Evolutionary conservation across 1,139 yeast genomes (phyloP).

Genomic region (Debaryomycetaceae sp.): DNA sequence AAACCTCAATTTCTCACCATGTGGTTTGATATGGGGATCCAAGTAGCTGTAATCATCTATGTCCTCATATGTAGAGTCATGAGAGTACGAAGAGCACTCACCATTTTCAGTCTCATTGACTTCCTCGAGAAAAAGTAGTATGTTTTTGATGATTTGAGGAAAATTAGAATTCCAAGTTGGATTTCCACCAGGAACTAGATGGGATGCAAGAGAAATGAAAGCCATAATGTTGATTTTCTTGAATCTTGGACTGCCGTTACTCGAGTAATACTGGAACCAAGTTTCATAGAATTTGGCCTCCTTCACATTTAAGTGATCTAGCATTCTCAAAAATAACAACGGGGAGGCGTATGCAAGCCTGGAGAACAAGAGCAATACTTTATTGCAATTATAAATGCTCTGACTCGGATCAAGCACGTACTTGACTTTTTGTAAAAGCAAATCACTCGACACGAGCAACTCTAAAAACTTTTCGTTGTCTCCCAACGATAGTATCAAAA

Average conservation of each 20-base stretch:
- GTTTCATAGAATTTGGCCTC: conserved; percentile 19
- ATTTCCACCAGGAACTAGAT: conserved; percentile 21
- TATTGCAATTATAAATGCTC: conserved; percentile 46
- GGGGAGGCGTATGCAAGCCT: conserved; percentile 51
- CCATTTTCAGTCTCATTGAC: conserved; percentile 60
- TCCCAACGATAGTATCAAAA: conserved; percentile 35
- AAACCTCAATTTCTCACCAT: conserved; percentile 58
- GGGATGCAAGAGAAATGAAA: conserved; percentile 38
- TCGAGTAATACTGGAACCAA: conserved; percentile 40
- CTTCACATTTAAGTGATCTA: conserved; percentile 30
- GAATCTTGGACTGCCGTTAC: conserved; percentile 65
- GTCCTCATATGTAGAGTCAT: conserved; percentile 52
- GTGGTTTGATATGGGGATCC: conserved; percentile 45
- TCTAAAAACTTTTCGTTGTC: conserved; percentile 28
- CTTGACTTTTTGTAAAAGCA: conserved; percentile 43
- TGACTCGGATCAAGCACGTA: conserved; percentile 49
- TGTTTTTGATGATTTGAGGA: conserved; percentile 44
- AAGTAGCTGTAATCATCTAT: conserved; percentile 46
- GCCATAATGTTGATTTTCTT: conserved; percentile 65
- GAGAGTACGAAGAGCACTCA: conserved; percentile 60
- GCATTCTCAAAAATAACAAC: conserved; percentile 35
- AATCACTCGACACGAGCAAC: conserved; percentile 41
- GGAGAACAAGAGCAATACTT: conserved; percentile 51
- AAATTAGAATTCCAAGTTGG: conserved; percentile 11
- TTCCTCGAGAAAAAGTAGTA: conserved; percentile 69